Conservation (phyloP, 495 filamentous ascomycete species). For the Entonaema liquescens region DNA sequence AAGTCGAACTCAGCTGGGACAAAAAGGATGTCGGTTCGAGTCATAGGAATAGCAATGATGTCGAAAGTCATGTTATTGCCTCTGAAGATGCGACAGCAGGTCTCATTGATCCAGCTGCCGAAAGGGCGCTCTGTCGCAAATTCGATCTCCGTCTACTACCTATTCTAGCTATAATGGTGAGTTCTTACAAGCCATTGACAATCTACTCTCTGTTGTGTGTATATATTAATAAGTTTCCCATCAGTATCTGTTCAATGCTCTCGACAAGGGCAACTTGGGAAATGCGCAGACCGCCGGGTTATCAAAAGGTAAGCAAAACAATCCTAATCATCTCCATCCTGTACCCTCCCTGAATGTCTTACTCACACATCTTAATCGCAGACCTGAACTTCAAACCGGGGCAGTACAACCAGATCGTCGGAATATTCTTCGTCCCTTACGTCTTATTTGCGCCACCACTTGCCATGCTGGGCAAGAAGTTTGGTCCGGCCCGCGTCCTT, state of each 20-base stretch:
- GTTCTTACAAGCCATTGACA: constrained; percentile 25
- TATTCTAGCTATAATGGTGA: constrained; percentile 69
- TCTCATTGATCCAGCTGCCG: constrained; percentile 55
- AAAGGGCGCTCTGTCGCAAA: constrained; percentile 68
- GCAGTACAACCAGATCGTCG: constrained; percentile 76
- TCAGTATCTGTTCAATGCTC: constrained; percentile 65
- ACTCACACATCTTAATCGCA: constrained; percentile 4
- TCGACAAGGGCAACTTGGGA: constrained; percentile 74
- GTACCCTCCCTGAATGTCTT: constrained; percentile 2
- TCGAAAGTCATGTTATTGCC: constrained; percentile 30
- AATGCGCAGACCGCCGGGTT: constrained; percentile 72
- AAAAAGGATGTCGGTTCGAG: constrained; percentile 9
- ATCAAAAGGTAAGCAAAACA: constrained; percentile 51
- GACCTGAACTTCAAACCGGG: constrained; percentile 66
- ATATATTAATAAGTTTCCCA: constrained; percentile 9
- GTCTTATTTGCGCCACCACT: constrained; percentile 73
- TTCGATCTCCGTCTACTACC: constrained; percentile 71
- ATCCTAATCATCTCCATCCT: constrained; percentile 45
- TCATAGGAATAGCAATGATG: constrained; percentile 30
- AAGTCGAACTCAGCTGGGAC: constrained; percentile 20
- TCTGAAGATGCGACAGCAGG: constrained; percentile 22
- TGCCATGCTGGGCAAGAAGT: constrained; percentile 74
- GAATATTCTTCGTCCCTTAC: constrained; percentile 82
- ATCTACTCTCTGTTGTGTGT: not conserved
- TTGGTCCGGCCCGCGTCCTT: constrained; percentile 68